Evolutionary conservation across 179 eudicot species (phyloP).

Genomic region (Heliamphora pulchella): DNA sequence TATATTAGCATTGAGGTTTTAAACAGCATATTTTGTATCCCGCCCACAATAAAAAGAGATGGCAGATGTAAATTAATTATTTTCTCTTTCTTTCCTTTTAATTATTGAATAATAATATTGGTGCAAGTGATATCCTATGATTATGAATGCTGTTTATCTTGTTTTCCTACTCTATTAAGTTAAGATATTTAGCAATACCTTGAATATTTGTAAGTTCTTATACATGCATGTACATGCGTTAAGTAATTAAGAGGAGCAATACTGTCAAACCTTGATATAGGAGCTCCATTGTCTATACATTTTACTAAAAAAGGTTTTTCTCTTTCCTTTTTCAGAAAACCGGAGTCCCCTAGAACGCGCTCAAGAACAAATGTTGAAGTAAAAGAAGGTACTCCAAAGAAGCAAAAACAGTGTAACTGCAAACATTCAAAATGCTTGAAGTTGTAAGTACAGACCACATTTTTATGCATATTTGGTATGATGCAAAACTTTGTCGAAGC

Average conservation of each 20-base stretch:
- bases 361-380: conserved; percentile 47
- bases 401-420: conserved; percentile 93
- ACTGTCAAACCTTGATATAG: background rate
- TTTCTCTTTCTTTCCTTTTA: background rate
- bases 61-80: background rate
- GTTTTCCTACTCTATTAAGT: background rate
- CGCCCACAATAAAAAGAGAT: background rate
- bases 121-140: background rate
- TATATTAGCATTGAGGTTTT: background rate
- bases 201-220: background rate
- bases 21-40: background rate
- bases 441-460: conserved; percentile 50
- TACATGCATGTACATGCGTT: background rate
- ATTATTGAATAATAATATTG: background rate
- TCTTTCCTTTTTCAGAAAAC: conserved; percentile 45
- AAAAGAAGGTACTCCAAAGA: conserved; percentile 85
- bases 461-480: conserved; percentile 10
- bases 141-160: background rate
- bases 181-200: background rate
- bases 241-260: background rate
- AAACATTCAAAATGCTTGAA: conserved; percentile 86
- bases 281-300: background rate
- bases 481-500: background rate
- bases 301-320: background rate
- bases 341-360: conserved; percentile 65